Evolutionary conservation across 495 filamentous ascomycete genomes (phyloP), one percentile per base, ranked within the genome.

Genomic region (Aspergillus homomorphus): DNA sequence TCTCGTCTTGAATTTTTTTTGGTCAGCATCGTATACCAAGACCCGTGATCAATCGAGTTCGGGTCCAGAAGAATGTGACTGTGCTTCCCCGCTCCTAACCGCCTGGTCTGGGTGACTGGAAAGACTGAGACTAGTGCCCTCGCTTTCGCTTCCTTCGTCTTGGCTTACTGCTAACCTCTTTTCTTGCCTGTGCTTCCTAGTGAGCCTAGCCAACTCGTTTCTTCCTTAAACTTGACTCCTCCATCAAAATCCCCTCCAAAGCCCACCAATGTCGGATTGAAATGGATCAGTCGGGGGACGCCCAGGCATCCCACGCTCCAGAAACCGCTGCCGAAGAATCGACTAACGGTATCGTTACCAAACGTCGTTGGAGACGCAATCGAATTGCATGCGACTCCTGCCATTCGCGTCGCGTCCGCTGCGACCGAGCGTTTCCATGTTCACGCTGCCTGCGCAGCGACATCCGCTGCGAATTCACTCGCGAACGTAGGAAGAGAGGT

Each of bases 351-450:
- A 16, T 46, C 44, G 26, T 54, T 18, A 49, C 56, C 45, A 79
- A 77, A 55, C 72, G 72, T 57, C 71, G 75, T 54, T 77, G 75
- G 76, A 73, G 74, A 28, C 74, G 76, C 15, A 79, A 79, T 55
- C 72, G 71, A 42, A 73, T 79, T 15, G 76, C 76, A 23, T 79
- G 76, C 59, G 75, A 79, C 57, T 73, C 75, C 8, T 79, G 76
- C 54, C 76, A 79, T 46, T 62, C 69, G 5, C 76, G 76, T 19
- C 75, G 76, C 14, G 76, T 79, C n/a, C 70, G 75, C 62, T 79
- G 76, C 67, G 76, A 79, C 60, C 75, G 76, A 18, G 75, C 74
- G 3, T 79, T 79, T 45, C 76, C 76, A 14, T 79, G 76, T 53
- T 76, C 75, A 19, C 68, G 76, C 56, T 79, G 76, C 38, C 66